Evolutionary conservation across 2,329 filamentous ascomycete species (phyloP).

Genomic region (Neonectria magnoliae): DNA sequence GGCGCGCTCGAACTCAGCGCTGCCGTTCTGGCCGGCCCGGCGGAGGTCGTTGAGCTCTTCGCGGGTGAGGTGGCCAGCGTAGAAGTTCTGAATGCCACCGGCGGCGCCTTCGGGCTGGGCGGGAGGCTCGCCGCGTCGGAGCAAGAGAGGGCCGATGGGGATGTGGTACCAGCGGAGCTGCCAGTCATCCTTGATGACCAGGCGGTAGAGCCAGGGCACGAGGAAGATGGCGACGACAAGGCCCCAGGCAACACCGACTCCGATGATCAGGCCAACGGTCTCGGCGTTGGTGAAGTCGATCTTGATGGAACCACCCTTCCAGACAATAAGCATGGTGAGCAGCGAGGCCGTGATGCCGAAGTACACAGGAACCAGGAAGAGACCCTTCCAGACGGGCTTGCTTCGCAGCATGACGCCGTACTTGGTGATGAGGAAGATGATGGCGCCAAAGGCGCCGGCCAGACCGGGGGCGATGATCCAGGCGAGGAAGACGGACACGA

Average conservation of each 20-base stretch:
- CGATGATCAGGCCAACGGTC: slow-evolving; percentile 64
- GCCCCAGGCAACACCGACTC: slow-evolving; percentile 60
- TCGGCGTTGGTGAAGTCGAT: slow-evolving; percentile 52
- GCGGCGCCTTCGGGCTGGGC: slow-evolving; percentile 75
- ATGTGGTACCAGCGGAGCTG: slow-evolving; percentile 66
- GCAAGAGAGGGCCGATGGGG: slow-evolving; percentile 62
- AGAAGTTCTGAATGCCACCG: slow-evolving; percentile 62
- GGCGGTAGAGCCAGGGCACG: slow-evolving; percentile 67
- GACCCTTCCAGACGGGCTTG: slow-evolving; percentile 64
- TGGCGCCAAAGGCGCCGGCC: slow-evolving; percentile 62
- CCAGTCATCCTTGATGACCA: slow-evolving; percentile 70
- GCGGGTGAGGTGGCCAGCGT: slow-evolving; percentile 63
- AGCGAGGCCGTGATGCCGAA: slow-evolving; percentile 66
- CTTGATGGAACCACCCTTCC: slow-evolving; percentile 59
- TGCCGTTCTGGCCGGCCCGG: slow-evolving; percentile 43
- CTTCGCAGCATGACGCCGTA: slow-evolving; percentile 65
- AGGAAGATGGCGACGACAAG: slow-evolving; percentile 62
- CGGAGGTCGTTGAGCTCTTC: slow-evolving; percentile 58
- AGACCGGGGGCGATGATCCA: slow-evolving; percentile 70
- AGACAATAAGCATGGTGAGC: slow-evolving; percentile 69
- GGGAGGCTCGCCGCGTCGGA: slow-evolving; percentile 53
- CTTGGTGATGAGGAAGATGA: slow-evolving; percentile 67
- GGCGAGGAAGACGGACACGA: slow-evolving; percentile 67
- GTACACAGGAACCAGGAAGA: slow-evolving; percentile 64
- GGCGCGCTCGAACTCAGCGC: slow-evolving; percentile 37